These are phyloP conservation scores for Pseudogymnoascus sp. DNA, from an alignment of 2,329 filamentous ascomycete species.

Conservation along the genomic window DNA sequence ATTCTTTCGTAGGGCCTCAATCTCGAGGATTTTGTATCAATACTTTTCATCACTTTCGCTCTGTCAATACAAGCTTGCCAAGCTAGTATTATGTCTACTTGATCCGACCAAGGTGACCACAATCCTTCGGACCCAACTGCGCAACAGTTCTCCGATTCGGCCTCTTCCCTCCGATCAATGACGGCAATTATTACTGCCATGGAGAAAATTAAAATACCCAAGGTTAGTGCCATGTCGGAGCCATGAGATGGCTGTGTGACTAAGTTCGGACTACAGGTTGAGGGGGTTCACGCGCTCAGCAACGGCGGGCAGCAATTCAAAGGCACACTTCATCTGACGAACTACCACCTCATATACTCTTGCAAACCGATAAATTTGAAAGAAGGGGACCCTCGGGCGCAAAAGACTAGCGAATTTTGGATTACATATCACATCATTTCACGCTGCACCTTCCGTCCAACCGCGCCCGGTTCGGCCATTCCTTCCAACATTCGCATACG, in stretches of 20 bases:
- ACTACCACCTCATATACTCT: constrained; percentile 47
- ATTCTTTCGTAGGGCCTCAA: background rate
- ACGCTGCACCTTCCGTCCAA: constrained; percentile 68
- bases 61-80: constrained; percentile 4
- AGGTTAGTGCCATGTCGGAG: constrained; percentile 26
- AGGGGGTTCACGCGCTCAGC: constrained; percentile 53
- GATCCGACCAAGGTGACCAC: background rate
- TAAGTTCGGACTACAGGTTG: constrained; percentile 35
- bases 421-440: constrained; percentile 90
- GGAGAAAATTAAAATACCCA: constrained; percentile 39
- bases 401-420: constrained; percentile 66
- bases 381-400: constrained; percentile 32
- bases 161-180: background rate
- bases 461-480: constrained; percentile 59
- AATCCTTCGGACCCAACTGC: background rate
- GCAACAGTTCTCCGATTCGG: background rate
- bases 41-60: background rate
- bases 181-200: constrained; percentile 19
- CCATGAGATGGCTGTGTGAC: constrained; percentile 14
- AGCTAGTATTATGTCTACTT: constrained; percentile 1
- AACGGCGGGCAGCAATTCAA: constrained; percentile 48
- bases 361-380: constrained; percentile 13
- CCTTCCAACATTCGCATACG: constrained; percentile 78
- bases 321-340: constrained; percentile 52
- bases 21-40: background rate